Evolutionary conservation across 2,329 filamentous ascomycete species (phyloP).

Genomic region (Xylaria sp.): DNA sequence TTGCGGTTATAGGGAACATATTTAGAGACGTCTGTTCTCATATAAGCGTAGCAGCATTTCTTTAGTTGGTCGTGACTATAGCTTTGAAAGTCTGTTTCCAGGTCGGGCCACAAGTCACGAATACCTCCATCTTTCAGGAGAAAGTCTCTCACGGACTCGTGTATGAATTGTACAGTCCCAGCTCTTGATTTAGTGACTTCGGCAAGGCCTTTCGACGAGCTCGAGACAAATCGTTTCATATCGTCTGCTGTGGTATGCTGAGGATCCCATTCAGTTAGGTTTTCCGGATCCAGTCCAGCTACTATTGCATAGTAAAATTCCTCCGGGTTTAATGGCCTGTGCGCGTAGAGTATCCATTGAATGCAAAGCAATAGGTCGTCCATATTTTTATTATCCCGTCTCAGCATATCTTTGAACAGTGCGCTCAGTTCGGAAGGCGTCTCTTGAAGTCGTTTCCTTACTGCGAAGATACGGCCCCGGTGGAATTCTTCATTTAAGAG

Average conservation of each 20-base stretch:
- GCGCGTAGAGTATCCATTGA: slow-evolving; percentile 34
- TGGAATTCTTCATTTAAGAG: slow-evolving; percentile 34
- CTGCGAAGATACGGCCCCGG: slow-evolving; percentile 28
- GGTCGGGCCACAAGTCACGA: slow-evolving; percentile 48
- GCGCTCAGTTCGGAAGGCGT: slow-evolving; percentile 27
- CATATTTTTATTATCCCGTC: slow-evolving; percentile 30
- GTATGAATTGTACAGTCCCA: slow-evolving; percentile 62
- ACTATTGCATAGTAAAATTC: slow-evolving; percentile 30
- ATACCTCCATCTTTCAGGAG: slow-evolving; percentile 54
- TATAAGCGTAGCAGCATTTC: slow-evolving; percentile 14
- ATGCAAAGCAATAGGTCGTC: slow-evolving; percentile 26
- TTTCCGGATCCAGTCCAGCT: slow-evolving; percentile 22
- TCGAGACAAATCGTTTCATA: slow-evolving; percentile 53
- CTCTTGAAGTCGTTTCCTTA: slow-evolving; percentile 25
- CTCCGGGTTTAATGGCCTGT: slow-evolving; percentile 13
- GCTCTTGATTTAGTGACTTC: slow-evolving; percentile 53
- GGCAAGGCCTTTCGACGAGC: slow-evolving; percentile 62
- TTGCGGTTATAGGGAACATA: too few species aligned
- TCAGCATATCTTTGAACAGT: slow-evolving; percentile 32
- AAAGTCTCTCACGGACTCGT: slow-evolving; percentile 63
- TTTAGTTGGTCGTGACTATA: slow-evolving; percentile 54
- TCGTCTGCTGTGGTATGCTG: slow-evolving; percentile 17
- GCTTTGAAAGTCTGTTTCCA: slow-evolving; percentile 54
- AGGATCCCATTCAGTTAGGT: slow-evolving; percentile 20
- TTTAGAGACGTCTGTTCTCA: neutral